A percentile compares a stretch with the other conserved stretches of the same genome.
Conservation (phyloP, 164 flowering plant genomes). For the Piper longum region DNA sequence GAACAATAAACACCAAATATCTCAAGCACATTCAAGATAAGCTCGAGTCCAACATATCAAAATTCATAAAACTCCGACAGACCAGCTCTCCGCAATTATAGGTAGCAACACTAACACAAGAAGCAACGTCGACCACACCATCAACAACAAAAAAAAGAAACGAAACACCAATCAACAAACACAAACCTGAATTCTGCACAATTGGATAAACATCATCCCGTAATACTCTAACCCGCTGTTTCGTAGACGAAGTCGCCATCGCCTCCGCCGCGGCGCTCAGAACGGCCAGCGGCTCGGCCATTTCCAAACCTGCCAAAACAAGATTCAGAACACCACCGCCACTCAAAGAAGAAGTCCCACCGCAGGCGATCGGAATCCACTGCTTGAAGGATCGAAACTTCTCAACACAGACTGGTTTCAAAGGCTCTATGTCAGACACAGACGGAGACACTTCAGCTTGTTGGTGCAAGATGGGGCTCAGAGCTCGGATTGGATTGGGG, state of each 20-base stretch:
- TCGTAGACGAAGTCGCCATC: slow-evolving; percentile 51
- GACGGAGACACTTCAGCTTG: neutral
- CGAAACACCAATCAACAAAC: neutral
- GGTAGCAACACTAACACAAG: neutral
- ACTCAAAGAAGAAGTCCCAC: neutral
- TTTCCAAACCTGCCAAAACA: neutral
- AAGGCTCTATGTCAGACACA: neutral
- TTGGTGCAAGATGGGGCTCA: neutral
- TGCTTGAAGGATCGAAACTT: neutral
- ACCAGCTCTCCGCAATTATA: neutral
- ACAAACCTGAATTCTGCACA: slow-evolving; percentile 28
- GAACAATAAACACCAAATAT: neutral
- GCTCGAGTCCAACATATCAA: too few relatives aligned
- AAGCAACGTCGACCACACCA: neutral
- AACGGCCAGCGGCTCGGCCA: slow-evolving; percentile 24
- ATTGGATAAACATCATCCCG: slow-evolving; percentile 33
- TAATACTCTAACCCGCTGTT: slow-evolving; percentile 46
- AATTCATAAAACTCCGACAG: neutral
- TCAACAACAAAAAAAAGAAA: neutral
- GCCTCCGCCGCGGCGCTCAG: slow-evolving; percentile 27
- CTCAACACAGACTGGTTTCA: neutral
- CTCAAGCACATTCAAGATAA: neutral
- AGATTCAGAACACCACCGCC: neutral
- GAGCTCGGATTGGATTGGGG: neutral
- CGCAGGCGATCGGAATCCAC: neutral